Evolutionary conservation across 768 basidiomycete species (phyloP), one percentile per base, ranked within the genome.

Genomic region (Aureoboletus auriporus): DNA sequence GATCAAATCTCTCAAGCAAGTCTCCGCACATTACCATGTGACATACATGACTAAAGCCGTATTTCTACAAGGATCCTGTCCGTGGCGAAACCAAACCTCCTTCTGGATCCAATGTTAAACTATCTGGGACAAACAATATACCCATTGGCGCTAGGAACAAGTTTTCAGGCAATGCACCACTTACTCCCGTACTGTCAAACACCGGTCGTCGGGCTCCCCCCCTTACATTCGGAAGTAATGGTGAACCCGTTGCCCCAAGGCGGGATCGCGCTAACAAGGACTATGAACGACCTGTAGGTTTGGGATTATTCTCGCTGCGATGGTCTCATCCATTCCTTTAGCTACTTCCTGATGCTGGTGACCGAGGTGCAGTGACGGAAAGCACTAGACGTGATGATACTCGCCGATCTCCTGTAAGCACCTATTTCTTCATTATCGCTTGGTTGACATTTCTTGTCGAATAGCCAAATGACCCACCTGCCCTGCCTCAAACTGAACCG

Each of bases 41-140:
- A 20, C 10, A 10, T 5, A 9, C 28, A 5, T 28, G 28, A 42
- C 49, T 49, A 28, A 53, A 39, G 3, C 3, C 7, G 13, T 13
- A 31, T 11, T 14, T 30, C 1, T 42, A 68, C 59, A 61, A 62
- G 36, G 66, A 66, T 20, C 26, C 46, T 11, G 14, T 16, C 17
- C 60, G 54, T 30, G 39, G 23, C 38, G 65, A 59, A 33, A 34
- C 49, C 14, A 54, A 60, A 26, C 46, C 43, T 8, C 50, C 46
- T 13, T 33, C 47, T 26, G 62, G 55, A 29, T 50, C 61, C 13
- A 59, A 50, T 12, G 16, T 62, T 23, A 65, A 62, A 23, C 33
- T 68, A 8, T 68, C 66, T 3, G 66, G 66, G 20, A 66, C 66
- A 20, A 68, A 69, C 46, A 68, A 58, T 28, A 59, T 50, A 43